These are phyloP conservation scores for Botrytis pseudocinerea DNA, from an alignment of 2,329 filamentous ascomycete species.

Conservation along the genomic window DNA sequence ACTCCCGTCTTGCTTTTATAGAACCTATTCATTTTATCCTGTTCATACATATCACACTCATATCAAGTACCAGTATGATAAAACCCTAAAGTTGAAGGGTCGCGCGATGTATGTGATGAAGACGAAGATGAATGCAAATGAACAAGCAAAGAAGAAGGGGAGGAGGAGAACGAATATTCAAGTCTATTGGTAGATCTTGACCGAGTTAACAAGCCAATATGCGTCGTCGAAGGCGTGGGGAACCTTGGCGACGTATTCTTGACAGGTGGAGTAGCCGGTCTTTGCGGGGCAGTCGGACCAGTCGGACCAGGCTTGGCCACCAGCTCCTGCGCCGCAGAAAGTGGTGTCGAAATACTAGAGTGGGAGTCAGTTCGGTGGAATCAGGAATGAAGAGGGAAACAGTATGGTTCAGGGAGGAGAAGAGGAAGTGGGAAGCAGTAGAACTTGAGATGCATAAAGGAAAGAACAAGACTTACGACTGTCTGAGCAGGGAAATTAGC, in stretches of 20 bases:
- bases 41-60: not conserved
- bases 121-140: not conserved
- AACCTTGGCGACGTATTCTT: slow-evolving; percentile 70
- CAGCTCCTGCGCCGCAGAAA: slow-evolving; percentile 87
- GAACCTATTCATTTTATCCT: not conserved
- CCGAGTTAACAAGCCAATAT: slow-evolving; percentile 74
- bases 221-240: slow-evolving; percentile 69
- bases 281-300: slow-evolving; percentile 51
- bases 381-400: too few species aligned
- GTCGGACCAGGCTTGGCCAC: slow-evolving; percentile 49
- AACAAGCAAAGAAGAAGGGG: not conserved
- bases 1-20: not conserved
- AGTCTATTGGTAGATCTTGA: slow-evolving; percentile 60
- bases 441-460: not conserved
- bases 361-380: not conserved
- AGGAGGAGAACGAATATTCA: not conserved
- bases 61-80: not conserved
- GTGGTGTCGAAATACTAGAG: slow-evolving; percentile 65
- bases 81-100: too few species aligned
- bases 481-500: slow-evolving; percentile 68
- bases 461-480: slow-evolving; percentile 53
- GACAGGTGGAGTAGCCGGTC: slow-evolving; percentile 68
- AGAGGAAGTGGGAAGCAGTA: not conserved
- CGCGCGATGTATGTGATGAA: too few species aligned
- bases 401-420: too few species aligned